Conservation (phyloP, 495 filamentous ascomycete species). For the Hypoxylon fuscum region DNA sequence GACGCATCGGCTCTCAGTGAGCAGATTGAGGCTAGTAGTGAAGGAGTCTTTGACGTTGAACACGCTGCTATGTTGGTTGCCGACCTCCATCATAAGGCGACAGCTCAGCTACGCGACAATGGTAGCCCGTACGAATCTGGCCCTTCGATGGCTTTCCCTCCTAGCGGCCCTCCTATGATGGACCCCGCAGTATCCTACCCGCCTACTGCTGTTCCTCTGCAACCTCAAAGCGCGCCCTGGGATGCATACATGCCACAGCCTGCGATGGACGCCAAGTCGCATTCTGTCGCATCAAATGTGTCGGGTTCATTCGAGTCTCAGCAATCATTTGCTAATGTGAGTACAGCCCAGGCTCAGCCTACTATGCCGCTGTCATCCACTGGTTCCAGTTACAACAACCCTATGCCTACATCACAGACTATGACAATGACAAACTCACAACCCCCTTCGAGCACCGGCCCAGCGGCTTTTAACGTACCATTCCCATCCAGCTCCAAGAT, state of each 20-base stretch:
- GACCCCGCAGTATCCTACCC: conserved; percentile 77
- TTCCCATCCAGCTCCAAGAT: conserved; percentile 63
- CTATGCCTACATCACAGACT: conserved; percentile 70
- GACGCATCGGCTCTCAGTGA: conserved; percentile 85
- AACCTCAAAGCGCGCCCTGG: conserved; percentile 72
- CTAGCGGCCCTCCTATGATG: conserved; percentile 71
- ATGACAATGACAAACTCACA: conserved; percentile 74
- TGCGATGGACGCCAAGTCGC: conserved; percentile 71
- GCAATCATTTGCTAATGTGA: conserved; percentile 63
- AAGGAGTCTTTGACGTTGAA: conserved; percentile 96
- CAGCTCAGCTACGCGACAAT: conserved; percentile 74
- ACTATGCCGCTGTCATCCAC: conserved; percentile 72
- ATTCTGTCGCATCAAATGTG: conserved; percentile 70
- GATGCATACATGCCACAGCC: conserved; percentile 77
- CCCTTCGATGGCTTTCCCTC: conserved; percentile 76
- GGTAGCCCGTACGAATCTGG: conserved; percentile 69
- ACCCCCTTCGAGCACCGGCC: conserved; percentile 71
- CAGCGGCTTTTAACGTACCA: conserved; percentile 72
- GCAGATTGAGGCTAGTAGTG: conserved; percentile 92
- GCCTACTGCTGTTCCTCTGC: conserved; percentile 75
- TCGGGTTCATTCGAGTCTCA: conserved; percentile 74
- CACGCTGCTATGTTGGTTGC: conserved; percentile 99
- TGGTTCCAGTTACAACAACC: conserved; percentile 69
- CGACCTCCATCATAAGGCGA: conserved; percentile 96
- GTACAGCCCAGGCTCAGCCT: conserved; percentile 62